Percentiles rank a stretch among this genome's conserved stretches.
Conservation (phyloP, 495 filamentous ascomycete genomes). For the Penicillium turbatum region DNA sequence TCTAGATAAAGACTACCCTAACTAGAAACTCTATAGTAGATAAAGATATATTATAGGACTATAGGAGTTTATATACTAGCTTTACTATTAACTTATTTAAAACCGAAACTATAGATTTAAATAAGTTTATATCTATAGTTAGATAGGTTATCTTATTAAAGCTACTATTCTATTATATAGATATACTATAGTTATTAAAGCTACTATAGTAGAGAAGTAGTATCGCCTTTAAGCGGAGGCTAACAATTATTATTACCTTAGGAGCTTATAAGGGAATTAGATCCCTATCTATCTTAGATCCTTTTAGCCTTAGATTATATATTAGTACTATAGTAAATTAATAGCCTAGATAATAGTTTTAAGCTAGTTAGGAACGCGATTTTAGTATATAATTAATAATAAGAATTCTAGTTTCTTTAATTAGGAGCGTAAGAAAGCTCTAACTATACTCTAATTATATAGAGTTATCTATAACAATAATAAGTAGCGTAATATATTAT, state of each 20-base stretch:
- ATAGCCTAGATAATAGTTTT: neutral
- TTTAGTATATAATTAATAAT: neutral
- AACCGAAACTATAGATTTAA: neutral
- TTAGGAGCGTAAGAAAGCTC: neutral
- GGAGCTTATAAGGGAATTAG: constrained; percentile 29
- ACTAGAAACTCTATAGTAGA: constrained; percentile 1
- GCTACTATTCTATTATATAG: constrained; percentile 1
- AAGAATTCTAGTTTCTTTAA: neutral
- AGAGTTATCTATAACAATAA: neutral
- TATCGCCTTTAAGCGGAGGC: constrained; percentile 28
- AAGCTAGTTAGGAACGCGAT: neutral
- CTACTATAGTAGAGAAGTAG: constrained; percentile 5
- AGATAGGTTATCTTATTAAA: constrained; percentile 2
- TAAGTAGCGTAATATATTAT: constrained; percentile 1
- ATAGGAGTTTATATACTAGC: neutral
- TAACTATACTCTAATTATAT: neutral
- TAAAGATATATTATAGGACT: neutral
- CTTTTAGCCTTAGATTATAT: constrained; percentile 12
- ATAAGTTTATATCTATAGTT: constrained; percentile 1
- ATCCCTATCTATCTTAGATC: constrained; percentile 37
- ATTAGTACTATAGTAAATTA: constrained; percentile 2
- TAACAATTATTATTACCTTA: constrained; percentile 27
- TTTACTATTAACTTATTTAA: neutral
- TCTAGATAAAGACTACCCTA: constrained; percentile 5
- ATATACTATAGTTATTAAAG: constrained; percentile 9